Evolutionary conservation across 2,329 filamentous ascomycete species (phyloP), one percentile per base, ranked within the genome.

Genomic region (Alternaria atra): DNA sequence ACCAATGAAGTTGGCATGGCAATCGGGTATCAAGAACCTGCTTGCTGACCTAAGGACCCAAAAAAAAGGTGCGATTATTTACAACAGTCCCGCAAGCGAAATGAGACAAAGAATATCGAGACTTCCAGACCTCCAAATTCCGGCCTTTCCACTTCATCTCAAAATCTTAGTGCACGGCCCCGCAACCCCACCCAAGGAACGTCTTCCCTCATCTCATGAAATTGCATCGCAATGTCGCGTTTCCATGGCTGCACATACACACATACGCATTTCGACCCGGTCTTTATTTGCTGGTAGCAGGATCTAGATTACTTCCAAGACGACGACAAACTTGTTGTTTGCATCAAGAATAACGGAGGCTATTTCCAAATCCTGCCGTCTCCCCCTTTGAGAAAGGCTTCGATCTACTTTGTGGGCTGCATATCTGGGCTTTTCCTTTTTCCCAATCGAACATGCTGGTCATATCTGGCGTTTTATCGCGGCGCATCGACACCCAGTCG

Each of bases 51-150:
- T 12, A 25, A 32, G 15, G 27, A 6, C 30, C 30, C 29, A 34
- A 30, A 47, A 37, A 52, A 25, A 55, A 44, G 48, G 46, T 59
- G 43, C 51, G 35, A 35, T 54, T 44, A 60, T 66, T 64, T 66
- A 67, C 69, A 69, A 66, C 67, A 68, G 68, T 70, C 56, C 70
- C 58, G 52, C 66, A 77, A 77, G 74, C 76, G 76, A 78, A 70
- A 78, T 78, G 74, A 77, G 73, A 66, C 35, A 50, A 34, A 50
- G 46, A 50, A 35, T 30, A 50, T 50, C 13, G 34, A 37, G 53
- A 60, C 30, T 77, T 74, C 73, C 74, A 69, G 61, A 67, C 67
- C 40, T 60, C 62, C 67, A 69, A 55, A 63, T 64, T 55, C 63
- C 51, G 56, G 60, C 58, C 59, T 72, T 56, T 56, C 37, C 30